phyloP scores from a whole-genome alignment of 805 yeast species.

The Ogataea corticis region DNA sequence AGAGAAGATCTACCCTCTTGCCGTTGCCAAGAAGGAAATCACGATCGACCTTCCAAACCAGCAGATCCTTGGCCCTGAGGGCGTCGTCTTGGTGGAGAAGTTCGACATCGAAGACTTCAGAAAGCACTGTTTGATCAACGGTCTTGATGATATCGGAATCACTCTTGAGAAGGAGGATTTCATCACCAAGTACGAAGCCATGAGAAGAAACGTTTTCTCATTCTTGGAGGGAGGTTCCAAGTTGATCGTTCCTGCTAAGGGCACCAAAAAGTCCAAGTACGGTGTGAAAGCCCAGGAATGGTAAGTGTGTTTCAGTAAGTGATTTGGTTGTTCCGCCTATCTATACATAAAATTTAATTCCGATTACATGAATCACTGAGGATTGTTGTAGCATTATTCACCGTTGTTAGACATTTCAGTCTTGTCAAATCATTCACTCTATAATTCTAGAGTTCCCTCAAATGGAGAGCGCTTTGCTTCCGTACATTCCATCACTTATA shows the following conservation, averaged over 20 bases:
- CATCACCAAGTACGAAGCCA: slow-evolving; percentile 71
- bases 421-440: too few relatives aligned
- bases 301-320: slow-evolving; percentile 37
- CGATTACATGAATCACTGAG: too few relatives aligned
- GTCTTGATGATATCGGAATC: slow-evolving; percentile 95
- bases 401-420: too few relatives aligned
- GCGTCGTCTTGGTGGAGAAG: slow-evolving; percentile 73
- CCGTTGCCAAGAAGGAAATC: slow-evolving; percentile 67
- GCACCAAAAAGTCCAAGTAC: slow-evolving; percentile 65
- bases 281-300: slow-evolving; percentile 76
- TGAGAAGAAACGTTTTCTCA: slow-evolving; percentile 78
- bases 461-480: too few relatives aligned
- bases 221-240: slow-evolving; percentile 90
- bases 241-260: slow-evolving; percentile 60
- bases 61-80: slow-evolving; percentile 65
- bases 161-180: slow-evolving; percentile 85
- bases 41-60: slow-evolving; percentile 87
- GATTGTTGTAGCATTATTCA: too few relatives aligned
- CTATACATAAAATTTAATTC: neutral
- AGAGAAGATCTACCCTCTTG: slow-evolving; percentile 76
- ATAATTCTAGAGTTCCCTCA: too few relatives aligned
- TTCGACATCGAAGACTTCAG: slow-evolving; percentile 91
- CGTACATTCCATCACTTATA: too few relatives aligned
- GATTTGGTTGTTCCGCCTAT: neutral
- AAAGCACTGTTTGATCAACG: slow-evolving; percentile 91